Base-by-base conservation (phyloP, 2,329 filamentous ascomycete genomes). In the Diaporthe sp. region DNA sequence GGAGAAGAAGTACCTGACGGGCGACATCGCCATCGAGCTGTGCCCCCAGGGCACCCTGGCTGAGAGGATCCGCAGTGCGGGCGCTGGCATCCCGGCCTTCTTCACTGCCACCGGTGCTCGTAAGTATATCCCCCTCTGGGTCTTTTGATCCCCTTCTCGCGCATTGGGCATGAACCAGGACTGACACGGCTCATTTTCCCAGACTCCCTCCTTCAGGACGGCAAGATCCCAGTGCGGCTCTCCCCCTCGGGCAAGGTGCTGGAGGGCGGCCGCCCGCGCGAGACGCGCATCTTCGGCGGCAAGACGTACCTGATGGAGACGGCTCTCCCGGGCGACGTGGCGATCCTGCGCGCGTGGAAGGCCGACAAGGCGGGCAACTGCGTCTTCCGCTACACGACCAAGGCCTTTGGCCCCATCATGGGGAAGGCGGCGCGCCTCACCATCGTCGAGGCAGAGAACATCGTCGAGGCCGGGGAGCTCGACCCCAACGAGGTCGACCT, bases 401-500 rank as follows among this genome's bases (percentile, higher is more conserved):
- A 94, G 81, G 91, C 92, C 0, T 95, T 94, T 77, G 93, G 91
- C 1, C 89, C 91, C 8, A 88, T 94, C 76, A 94, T 95, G 93
- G 94, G 93, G 75, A 96, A 96, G 84, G 94, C 94, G 0, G 94
- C 94, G 0, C 90, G 89, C 63, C 80, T 94, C 51, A 93, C 94
- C 35, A 96, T 97, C 53, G 94, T 97, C 50, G 94, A 97, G 81
- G 94, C 94, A 1, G 94, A 97, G 80, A 89, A 96, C 76, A 95
- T 97, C 74, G 94, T 97, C 70, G 91, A 93, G 3, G 83, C 91
- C 1, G 94, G 94, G 32, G 89, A 90, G 2, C 92, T 97, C 51
- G 88, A 92, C 70, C 92, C 94, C 3, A 92, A 94, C 75, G 90
- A 92, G 56, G 91, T 97, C 7, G 92, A 97, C 79, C 87, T 97